Evolutionary conservation across 2,329 filamentous ascomycete genomes (phyloP).

Genomic region (Fusarium austroafricanum): DNA sequence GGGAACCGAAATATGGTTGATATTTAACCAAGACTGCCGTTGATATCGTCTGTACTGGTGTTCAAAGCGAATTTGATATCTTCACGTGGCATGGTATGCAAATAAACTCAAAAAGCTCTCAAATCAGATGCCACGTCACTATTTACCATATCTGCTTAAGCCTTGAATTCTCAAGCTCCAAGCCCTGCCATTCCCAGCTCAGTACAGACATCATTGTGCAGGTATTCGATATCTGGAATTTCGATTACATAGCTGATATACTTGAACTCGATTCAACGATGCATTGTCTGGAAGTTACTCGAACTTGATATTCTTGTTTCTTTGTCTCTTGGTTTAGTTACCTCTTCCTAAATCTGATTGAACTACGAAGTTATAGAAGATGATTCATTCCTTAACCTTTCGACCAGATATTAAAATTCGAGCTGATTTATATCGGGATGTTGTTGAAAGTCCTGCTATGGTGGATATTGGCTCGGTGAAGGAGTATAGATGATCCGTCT

Average conservation of each 20-base stretch:
- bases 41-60: background rate
- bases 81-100: background rate
- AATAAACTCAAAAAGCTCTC: background rate
- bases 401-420: too few species aligned
- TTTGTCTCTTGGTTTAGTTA: background rate
- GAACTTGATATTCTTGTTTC: background rate
- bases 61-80: background rate
- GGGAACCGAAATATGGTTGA: background rate
- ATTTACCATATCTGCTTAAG: constrained; percentile 12
- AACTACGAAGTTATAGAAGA: background rate
- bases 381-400: too few species aligned
- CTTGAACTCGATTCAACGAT: background rate
- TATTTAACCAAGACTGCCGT: background rate
- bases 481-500: constrained; percentile 51
- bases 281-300: background rate
- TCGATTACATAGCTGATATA: background rate
- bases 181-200: constrained; percentile 1
- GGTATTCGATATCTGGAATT: background rate
- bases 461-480: constrained; percentile 2
- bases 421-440: background rate
- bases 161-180: constrained; percentile 26
- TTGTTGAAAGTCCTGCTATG: background rate
- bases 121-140: constrained; percentile 8
- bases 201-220: background rate
- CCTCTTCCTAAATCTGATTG: background rate